A percentile compares a stretch with the other conserved stretches of the same genome.
These are phyloP conservation scores for Crithidia brevicula DNA, from an alignment of 208 protist species.

Conservation along the genomic window DNA sequence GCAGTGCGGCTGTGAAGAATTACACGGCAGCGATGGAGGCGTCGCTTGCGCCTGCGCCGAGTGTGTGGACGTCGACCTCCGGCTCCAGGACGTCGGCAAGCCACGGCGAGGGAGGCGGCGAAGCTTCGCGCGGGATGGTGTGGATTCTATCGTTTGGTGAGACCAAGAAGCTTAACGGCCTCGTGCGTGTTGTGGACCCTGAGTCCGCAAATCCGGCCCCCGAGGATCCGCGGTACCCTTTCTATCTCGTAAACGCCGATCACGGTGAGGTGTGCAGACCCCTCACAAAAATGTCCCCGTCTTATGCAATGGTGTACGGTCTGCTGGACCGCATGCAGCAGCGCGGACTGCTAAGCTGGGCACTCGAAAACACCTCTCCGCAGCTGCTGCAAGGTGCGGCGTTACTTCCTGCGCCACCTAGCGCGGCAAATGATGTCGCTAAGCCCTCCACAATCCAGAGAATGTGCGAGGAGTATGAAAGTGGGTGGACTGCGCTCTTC, in stretches of 20 bases:
- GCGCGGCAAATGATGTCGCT: not conserved
- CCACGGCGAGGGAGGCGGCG: not conserved
- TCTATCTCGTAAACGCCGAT: conserved; percentile 61
- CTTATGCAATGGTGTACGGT: conserved; percentile 63
- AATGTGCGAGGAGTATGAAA: conserved; percentile 18
- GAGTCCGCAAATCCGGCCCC: conserved; percentile 65
- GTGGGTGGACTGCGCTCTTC: conserved; percentile 28
- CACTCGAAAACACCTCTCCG: not conserved
- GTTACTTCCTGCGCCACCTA: not conserved
- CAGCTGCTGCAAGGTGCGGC: not conserved
- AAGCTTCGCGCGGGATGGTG: not conserved
- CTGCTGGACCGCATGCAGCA: conserved; percentile 63
- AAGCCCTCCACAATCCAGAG: not conserved
- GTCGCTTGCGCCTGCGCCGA: not conserved
- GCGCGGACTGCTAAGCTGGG: conserved; percentile 30
- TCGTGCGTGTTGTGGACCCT: conserved; percentile 62
- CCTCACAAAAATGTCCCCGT: conserved; percentile 53
- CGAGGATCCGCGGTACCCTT: conserved; percentile 58
- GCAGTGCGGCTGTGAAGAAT: not conserved
- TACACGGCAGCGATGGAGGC: conserved; percentile 26
- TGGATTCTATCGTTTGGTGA: conserved; percentile 67
- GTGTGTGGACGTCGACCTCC: not conserved
- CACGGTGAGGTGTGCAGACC: conserved; percentile 60
- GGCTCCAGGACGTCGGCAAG: not conserved
- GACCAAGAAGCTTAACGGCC: conserved; percentile 48